Percentiles rank a stretch among this genome's conserved stretches.
phyloP scores from a whole-genome alignment of 805 yeast species.

The Candida sanyiensis region DNA sequence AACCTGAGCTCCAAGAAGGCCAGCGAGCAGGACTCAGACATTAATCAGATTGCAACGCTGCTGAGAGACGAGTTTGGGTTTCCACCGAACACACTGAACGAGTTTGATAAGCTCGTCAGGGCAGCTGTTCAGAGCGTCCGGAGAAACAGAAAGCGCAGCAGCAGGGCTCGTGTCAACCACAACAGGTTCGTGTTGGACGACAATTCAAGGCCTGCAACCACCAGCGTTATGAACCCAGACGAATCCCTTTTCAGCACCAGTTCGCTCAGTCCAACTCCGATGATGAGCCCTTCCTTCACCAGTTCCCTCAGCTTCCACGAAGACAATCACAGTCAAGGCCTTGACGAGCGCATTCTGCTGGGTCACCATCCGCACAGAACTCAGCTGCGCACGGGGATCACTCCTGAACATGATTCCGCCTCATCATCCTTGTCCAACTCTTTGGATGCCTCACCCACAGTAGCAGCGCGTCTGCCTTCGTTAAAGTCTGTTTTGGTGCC shows the following conservation, averaged over 20 bases:
- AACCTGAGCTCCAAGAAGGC: constrained; percentile 65
- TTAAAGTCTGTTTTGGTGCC: constrained; percentile 4
- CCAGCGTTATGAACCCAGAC: constrained; percentile 1
- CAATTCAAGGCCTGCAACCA: constrained; percentile 3
- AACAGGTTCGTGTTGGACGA: constrained; percentile 21
- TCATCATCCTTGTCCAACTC: constrained; percentile 6
- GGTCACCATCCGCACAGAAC: background rate
- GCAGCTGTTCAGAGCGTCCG: constrained; percentile 93
- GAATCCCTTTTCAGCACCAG: constrained; percentile 1
- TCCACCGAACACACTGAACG: constrained; percentile 49
- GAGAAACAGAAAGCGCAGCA: constrained; percentile 71
- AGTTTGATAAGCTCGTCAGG: constrained; percentile 84
- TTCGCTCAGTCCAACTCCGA: background rate
- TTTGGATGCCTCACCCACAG: constrained; percentile 3
- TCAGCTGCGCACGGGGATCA: background rate
- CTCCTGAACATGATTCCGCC: background rate
- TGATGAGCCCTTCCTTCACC: background rate
- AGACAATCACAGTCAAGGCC: background rate
- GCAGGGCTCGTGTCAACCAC: constrained; percentile 20
- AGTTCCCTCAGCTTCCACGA: background rate
- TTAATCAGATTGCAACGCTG: constrained; percentile 69
- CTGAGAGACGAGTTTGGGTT: constrained; percentile 76
- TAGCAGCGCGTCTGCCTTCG: constrained; percentile 5
- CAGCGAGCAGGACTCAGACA: constrained; percentile 84
- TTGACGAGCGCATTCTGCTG: background rate